Base-by-base conservation (phyloP, 2,329 filamentous ascomycete species). In the Penicillium sp. region DNA sequence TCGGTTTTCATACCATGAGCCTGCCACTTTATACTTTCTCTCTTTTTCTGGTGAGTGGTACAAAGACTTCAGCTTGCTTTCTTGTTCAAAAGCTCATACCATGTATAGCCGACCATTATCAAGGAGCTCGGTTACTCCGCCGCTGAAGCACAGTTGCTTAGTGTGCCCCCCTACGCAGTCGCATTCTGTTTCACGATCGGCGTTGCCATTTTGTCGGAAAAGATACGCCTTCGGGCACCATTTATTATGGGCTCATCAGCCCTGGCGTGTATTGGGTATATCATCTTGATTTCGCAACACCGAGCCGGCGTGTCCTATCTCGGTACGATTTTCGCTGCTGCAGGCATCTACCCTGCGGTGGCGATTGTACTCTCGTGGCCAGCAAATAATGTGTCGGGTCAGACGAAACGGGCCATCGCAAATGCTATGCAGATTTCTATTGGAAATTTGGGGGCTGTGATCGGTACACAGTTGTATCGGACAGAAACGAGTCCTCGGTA, bases 381-480 rank as follows among this genome's bases (percentile, higher is more conserved):
- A 0, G 87, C 87, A 1, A 88, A 88, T 68, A 90, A 90, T 54
- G 85, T 90, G 0, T 86, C 84, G 0, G 86, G 86, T 0, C 86
- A 89, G 70, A 88, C 86, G 0, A 90, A 90, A 70, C 79, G 87
- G 1, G 85, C 84, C 1, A 84, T 86, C 3, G 85, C 84, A 2
- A 89, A 87, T 44, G 87, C 84, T 0, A 84, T 90, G 81, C 87
- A 89, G 62, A 89, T 90, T 53, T 87, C 83, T 9, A 86, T 90
- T 47, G 88, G 87, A 0, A 90, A 89, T 59, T 66, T 87, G 1
- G 87, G 87, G 0, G 87, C 86, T 0, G 85, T 90, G 0, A 62
- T 91, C 21, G 87, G 87, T 0, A 90, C 87, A 1, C 87, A 91
- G 70, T 68, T 91, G 1, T 90, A 90, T 67, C 78, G 87, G 2